Evolutionary conservation across 805 yeast species (phyloP).

Genomic region (Jamesozyma hellenica): DNA sequence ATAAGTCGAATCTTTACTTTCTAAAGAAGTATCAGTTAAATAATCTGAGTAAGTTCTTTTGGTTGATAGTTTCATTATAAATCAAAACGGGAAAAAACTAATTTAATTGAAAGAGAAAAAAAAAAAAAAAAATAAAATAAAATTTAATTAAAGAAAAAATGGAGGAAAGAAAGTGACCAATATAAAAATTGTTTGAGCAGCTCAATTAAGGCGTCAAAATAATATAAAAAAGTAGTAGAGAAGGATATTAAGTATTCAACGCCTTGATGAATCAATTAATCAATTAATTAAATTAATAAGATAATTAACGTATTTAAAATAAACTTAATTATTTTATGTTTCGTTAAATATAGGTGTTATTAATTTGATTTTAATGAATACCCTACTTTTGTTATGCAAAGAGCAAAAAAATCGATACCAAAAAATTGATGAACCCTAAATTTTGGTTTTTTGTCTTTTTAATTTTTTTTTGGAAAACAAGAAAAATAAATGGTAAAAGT

Average conservation of each 20-base stretch:
- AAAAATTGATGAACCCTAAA: constrained; percentile 1
- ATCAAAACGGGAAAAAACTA: too few relatives aligned
- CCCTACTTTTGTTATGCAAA: not conserved
- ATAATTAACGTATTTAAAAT: too few relatives aligned
- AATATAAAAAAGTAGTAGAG: not conserved
- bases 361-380: not conserved
- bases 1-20: not conserved
- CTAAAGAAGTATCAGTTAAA: not conserved
- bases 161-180: too few relatives aligned
- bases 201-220: constrained; percentile 26
- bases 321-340: too few relatives aligned
- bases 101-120: too few relatives aligned
- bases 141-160: not conserved
- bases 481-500: constrained; percentile 1
- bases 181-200: constrained; percentile 13
- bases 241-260: not conserved
- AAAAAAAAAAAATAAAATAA: not conserved
- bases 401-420: not conserved
- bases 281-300: too few relatives aligned
- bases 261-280: too few relatives aligned
- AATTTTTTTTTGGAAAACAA: not conserved
- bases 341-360: not conserved
- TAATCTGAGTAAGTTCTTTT: constrained; percentile 16
- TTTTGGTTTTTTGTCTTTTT: constrained; percentile 1
- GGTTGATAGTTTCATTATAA: constrained; percentile 16